Conservation (phyloP, 495 filamentous ascomycete genomes). For the Penicillium coffeae region DNA sequence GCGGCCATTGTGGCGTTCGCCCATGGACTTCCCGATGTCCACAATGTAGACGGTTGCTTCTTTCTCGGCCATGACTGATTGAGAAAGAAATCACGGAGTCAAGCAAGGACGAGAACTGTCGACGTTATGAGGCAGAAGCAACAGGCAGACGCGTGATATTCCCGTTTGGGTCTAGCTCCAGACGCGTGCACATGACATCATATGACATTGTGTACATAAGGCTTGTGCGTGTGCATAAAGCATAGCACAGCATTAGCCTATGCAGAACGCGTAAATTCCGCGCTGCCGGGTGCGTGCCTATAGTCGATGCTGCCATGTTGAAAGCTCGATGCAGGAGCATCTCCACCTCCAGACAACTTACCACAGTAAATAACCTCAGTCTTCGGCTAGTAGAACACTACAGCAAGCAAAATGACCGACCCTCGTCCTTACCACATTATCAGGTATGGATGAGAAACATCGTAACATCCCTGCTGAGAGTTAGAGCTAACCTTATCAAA, state of each 20-base stretch:
- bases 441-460: conserved; percentile 47
- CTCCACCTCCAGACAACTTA: neutral
- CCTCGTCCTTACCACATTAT: conserved; percentile 75
- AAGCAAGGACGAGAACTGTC: neutral
- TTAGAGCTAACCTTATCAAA: conserved; percentile 33
- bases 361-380: neutral
- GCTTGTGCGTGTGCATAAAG: conserved; percentile 6
- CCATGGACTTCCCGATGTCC: conserved; percentile 83
- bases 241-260: neutral
- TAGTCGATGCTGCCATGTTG: no score
- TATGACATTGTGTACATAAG: conserved; percentile 13
- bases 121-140: conserved; percentile 4
- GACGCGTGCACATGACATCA: conserved; percentile 48
- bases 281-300: neutral
- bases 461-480: neutral
- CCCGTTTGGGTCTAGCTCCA: conserved; percentile 31
- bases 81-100: neutral
- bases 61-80: conserved; percentile 76
- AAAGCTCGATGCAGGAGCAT: no score
- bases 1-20: conserved; percentile 67
- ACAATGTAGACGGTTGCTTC: conserved; percentile 90
- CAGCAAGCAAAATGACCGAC: conserved; percentile 32
- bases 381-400: no score
- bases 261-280: neutral
- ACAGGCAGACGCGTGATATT: conserved; percentile 49